Percentiles rank a stretch among this genome's conserved stretches.
These are phyloP conservation scores for Cinnamomum chago DNA, from an alignment of 164 flowering plant species.

Conservation along the genomic window DNA sequence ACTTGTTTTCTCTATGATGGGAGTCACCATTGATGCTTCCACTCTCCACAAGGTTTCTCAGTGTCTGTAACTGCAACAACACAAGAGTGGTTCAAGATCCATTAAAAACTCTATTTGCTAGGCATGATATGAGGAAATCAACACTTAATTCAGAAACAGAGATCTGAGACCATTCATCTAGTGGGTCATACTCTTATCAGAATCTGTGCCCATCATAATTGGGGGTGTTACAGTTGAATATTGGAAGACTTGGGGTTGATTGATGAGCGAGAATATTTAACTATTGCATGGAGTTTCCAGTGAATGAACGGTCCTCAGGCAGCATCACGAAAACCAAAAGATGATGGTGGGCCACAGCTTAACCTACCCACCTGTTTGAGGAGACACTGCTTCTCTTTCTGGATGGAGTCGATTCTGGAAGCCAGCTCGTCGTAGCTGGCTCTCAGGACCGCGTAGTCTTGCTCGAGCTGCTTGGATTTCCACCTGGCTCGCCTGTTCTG, in stretches of 20 bases:
- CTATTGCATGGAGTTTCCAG: background rate
- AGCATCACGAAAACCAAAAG: conserved; percentile 7
- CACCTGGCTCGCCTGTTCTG: conserved; percentile 82
- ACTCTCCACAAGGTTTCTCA: conserved; percentile 26
- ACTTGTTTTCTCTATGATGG: conserved; percentile 13
- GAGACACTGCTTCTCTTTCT: conserved; percentile 52
- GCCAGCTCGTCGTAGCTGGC: conserved; percentile 42
- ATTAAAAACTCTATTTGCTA: background rate
- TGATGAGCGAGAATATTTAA: background rate
- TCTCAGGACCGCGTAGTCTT: conserved; percentile 39
- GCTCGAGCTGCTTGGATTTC: conserved; percentile 72
- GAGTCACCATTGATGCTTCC: conserved; percentile 19
- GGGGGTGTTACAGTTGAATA: too few relatives aligned
- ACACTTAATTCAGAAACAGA: too few relatives aligned
- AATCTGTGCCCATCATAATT: too few relatives aligned
- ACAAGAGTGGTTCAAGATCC: background rate
- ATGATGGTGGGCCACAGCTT: background rate
- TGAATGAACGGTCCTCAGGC: too few relatives aligned
- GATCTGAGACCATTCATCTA: too few relatives aligned
- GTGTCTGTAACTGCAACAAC: conserved; percentile 39
- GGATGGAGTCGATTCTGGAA: conserved; percentile 32
- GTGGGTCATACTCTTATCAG: too few relatives aligned
- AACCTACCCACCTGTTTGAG: conserved; percentile 31
- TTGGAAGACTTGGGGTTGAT: too few relatives aligned
- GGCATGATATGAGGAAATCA: too few relatives aligned